Evolutionary conservation across 2,329 filamentous ascomycete genomes (phyloP).

Genomic region (Didymella lethalis): DNA sequence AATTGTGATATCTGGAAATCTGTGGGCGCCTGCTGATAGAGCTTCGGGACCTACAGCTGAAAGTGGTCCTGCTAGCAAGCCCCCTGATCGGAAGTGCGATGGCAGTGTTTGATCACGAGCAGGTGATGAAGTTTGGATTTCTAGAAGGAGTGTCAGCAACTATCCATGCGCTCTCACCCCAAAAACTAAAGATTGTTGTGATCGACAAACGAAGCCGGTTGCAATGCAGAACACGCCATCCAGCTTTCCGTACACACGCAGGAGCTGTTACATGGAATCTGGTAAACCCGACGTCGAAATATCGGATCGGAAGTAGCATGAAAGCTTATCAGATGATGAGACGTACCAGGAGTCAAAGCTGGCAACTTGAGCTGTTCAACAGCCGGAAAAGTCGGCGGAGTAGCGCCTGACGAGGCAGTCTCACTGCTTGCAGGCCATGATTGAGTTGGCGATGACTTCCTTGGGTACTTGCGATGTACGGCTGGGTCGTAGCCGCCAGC

Average conservation of each 20-base stretch:
- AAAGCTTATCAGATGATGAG: background rate
- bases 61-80: slow-evolving; percentile 8
- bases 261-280: background rate
- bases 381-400: slow-evolving; percentile 13
- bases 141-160: background rate
- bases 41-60: slow-evolving; percentile 20
- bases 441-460: slow-evolving; percentile 15
- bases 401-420: slow-evolving; percentile 20
- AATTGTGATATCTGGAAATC: slow-evolving; percentile 38
- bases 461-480: slow-evolving; percentile 43
- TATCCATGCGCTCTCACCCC: background rate
- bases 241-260: too few relatives aligned
- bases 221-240: background rate
- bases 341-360: slow-evolving; percentile 17
- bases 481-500: slow-evolving; percentile 43
- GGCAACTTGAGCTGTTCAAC: slow-evolving; percentile 13
- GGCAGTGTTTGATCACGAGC: slow-evolving; percentile 5
- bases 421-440: slow-evolving; percentile 23
- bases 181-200: background rate
- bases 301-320: too few relatives aligned
- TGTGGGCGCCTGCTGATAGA: slow-evolving; percentile 28
- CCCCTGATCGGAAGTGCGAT: slow-evolving; percentile 6
- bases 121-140: slow-evolving; percentile 16
- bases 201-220: too few relatives aligned
- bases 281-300: background rate